These are phyloP conservation scores for Yamadazyma triangularis DNA, from an alignment of 1,139 yeast genomes.

Conservation along the genomic window DNA sequence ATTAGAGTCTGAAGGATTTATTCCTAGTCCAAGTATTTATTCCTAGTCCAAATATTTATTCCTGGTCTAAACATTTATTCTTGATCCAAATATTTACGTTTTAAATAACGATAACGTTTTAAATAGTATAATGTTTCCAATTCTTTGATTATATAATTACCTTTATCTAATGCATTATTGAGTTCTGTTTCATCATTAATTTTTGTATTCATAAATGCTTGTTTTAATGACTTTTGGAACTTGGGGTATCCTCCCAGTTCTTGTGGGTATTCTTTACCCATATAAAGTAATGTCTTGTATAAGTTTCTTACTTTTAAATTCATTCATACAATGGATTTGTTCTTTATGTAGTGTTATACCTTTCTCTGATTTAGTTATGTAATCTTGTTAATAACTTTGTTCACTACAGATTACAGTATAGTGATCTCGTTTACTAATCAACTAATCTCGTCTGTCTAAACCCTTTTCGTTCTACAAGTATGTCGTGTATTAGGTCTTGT, in stretches of 20 bases:
- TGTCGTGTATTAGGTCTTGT: too few species aligned
- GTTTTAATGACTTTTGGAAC: slow-evolving; percentile 18
- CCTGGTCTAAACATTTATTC: too few species aligned
- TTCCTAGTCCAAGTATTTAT: too few species aligned
- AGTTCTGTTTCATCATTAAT: slow-evolving; percentile 15
- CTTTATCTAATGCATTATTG: slow-evolving; percentile 23
- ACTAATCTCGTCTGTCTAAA: too few species aligned
- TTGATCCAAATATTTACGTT: slow-evolving; percentile 20
- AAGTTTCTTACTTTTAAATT: slow-evolving; percentile 27
- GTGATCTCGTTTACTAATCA: too few species aligned
- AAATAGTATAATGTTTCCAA: slow-evolving; percentile 30
- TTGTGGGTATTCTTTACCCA: slow-evolving; percentile 35
- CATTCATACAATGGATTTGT: too few species aligned
- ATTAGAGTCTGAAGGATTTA: slow-evolving; percentile 54
- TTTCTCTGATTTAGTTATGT: too few species aligned
- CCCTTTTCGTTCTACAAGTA: too few species aligned
- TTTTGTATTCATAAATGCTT: slow-evolving; percentile 15
- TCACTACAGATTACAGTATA: too few species aligned
- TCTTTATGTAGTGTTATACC: too few species aligned
- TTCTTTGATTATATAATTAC: slow-evolving; percentile 30
- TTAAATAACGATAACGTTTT: slow-evolving; percentile 28
- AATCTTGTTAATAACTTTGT: too few species aligned
- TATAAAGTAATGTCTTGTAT: slow-evolving; percentile 27
- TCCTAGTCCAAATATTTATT: too few species aligned
- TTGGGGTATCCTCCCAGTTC: slow-evolving; percentile 25